Conservation (phyloP, 371 early-diverging fungal genomes). For the Entomophthora muscae region DNA sequence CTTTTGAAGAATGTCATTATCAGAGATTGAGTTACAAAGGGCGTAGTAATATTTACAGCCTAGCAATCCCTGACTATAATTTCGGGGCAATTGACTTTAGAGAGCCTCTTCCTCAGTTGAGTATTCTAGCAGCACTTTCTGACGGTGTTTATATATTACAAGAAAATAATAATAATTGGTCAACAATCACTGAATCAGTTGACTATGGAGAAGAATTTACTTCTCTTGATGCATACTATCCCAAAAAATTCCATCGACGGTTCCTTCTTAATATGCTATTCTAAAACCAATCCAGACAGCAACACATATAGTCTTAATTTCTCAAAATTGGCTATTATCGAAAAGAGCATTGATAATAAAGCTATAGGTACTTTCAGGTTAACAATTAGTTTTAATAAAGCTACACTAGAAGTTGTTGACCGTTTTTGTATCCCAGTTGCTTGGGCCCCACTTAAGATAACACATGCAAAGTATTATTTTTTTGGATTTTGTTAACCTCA, state of each 20-base stretch:
- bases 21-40: constrained; percentile 1
- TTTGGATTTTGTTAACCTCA: neutral
- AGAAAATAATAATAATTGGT: constrained; percentile 1
- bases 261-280: constrained; percentile 7
- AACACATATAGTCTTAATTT: neutral
- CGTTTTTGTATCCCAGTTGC: neutral
- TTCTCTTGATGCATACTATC: constrained; percentile 5
- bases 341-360: neutral
- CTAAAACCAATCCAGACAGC: neutral
- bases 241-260: neutral
- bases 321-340: neutral
- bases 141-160: constrained; percentile 7
- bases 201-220: constrained; percentile 3
- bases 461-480: neutral
- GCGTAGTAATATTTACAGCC: constrained; percentile 1
- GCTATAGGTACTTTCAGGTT: neutral
- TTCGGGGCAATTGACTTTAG: neutral
- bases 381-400: no score
- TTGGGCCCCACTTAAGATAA: constrained; percentile 3
- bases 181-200: neutral
- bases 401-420: constrained; percentile 2
- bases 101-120: neutral
- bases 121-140: constrained; percentile 6
- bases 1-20: constrained; percentile 4
- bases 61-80: constrained; percentile 5